These are phyloP conservation scores for Citrullus amarus DNA, from an alignment of 306 rosid species.

Conservation along the genomic window DNA sequence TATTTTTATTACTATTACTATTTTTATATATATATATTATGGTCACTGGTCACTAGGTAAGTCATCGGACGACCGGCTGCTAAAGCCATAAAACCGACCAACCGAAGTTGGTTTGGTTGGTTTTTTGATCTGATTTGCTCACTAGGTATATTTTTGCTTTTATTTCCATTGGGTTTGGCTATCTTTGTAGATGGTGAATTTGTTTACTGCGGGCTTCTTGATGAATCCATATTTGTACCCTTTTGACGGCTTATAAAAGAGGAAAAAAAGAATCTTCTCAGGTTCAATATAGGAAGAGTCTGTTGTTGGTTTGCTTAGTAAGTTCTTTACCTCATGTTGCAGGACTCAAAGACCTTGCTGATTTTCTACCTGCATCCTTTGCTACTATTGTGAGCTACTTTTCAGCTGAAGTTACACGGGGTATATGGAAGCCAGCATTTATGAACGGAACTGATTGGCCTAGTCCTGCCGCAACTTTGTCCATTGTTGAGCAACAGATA, in stretches of 20 bases:
- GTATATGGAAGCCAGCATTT: slow-evolving; percentile 88
- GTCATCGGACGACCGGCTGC: too few species aligned
- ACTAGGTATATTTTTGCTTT: neutral
- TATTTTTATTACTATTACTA: too few species aligned
- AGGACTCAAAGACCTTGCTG: slow-evolving; percentile 92
- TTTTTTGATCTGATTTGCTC: too few species aligned
- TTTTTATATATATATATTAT: too few species aligned
- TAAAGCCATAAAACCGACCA: too few species aligned
- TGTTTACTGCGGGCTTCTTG: neutral
- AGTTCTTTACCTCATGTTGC: slow-evolving; percentile 15
- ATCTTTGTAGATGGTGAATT: neutral
- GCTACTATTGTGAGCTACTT: slow-evolving; percentile 78
- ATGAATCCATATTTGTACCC: slow-evolving; percentile 1
- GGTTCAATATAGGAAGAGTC: neutral
- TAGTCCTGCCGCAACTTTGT: slow-evolving; percentile 90
- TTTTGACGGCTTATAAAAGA: neutral
- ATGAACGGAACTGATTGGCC: slow-evolving; percentile 99
- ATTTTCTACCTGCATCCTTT: slow-evolving; percentile 84
- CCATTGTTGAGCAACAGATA: slow-evolving; percentile 66
- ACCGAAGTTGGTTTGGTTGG: too few species aligned
- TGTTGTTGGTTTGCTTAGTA: slow-evolving; percentile 11
- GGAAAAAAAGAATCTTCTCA: neutral
- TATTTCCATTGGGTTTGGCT: neutral
- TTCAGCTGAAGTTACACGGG: slow-evolving; percentile 92
- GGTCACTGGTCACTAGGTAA: too few species aligned